Base-by-base conservation (phyloP, 345 rosid genomes). In the Eutrema japonicum region DNA sequence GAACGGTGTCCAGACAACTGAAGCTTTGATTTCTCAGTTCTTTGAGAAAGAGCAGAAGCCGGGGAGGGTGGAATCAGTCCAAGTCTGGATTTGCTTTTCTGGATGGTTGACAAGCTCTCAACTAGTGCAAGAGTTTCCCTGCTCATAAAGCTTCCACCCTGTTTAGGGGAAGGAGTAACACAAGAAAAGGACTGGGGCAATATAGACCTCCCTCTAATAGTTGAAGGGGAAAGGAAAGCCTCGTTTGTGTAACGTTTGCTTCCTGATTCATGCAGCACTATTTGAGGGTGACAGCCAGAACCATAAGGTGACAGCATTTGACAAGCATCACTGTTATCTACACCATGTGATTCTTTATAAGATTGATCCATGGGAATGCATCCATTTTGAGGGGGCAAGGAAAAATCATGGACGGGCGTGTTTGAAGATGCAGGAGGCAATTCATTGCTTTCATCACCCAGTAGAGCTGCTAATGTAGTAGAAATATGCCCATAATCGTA, bases 401-500 rank as follows among this genome's bases (percentile, higher is more conserved):
- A 68, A 67, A 64, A 66, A 68, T 65, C 70, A 68, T 55, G 80
- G 54, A 77, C 66, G 40, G 71, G 81, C 8, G 71, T 76, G 12
- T 53, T 70, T 56, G 73, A 40, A 38, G 81, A 77, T 48, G 32
- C 53, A 73, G 68, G 81, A 69, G 63, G 67, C 67, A 80, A 13
- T 47, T 77, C 83, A 74, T 74, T 73, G 66, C 81, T 79, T 53
- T 84, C 85, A 81, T 74, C 82, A 7, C 85, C 92, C 77, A 92
- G 33, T 35, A 95, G 73, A 38, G 91, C 96, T 79, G 87, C 97
- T 70, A 92, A 35, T 6, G 71, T 22, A 66, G 99, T 94, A 81
- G 96, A 85, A 47, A 95, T 80, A 70, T 57, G 83, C 33, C 85
- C 96, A 47, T 83, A 95, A 64, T 89, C 89, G 73, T 84, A 95